Percentiles rank a stretch among this genome's conserved stretches.
Evolutionary conservation across 2,329 filamentous ascomycete genomes (phyloP).

Genomic region (Fusarium newnesense): DNA sequence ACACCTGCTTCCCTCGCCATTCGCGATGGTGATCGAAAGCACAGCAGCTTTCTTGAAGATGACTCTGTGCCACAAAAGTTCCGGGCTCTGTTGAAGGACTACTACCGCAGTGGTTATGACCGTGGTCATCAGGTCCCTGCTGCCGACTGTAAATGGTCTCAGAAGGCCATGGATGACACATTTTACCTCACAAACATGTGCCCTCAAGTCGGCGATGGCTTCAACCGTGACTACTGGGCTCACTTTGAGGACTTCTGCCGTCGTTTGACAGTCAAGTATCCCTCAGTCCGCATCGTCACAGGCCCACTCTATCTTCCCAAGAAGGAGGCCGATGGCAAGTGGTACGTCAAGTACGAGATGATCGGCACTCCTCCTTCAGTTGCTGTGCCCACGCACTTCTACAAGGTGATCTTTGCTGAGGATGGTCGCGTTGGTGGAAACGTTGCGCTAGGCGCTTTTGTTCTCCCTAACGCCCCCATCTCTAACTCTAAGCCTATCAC

Average conservation of each 20-base stretch:
- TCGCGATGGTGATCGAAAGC: slow-evolving; percentile 82
- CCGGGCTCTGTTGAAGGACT: slow-evolving; percentile 90
- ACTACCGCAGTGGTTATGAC: slow-evolving; percentile 94
- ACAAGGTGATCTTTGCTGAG: slow-evolving; percentile 98
- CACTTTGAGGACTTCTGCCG: slow-evolving; percentile 98
- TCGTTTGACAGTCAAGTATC: slow-evolving; percentile 81
- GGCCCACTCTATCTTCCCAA: slow-evolving; percentile 93
- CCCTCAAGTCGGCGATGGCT: slow-evolving; percentile 96
- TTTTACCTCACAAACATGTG: slow-evolving; percentile 97
- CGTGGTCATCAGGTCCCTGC: slow-evolving; percentile 97
- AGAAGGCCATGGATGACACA: slow-evolving; percentile 93
- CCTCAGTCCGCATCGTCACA: slow-evolving; percentile 89
- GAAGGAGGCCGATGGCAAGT: slow-evolving; percentile 84
- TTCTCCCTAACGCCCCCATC: slow-evolving; percentile 91
- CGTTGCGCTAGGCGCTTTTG: slow-evolving; percentile 92
- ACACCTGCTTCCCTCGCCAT: slow-evolving; percentile 83
- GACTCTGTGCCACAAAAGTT: slow-evolving; percentile 82
- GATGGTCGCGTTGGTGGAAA: slow-evolving; percentile 76
- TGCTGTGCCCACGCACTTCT: slow-evolving; percentile 97
- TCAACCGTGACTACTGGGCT: slow-evolving; percentile 99
- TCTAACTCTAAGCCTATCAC: slow-evolving; percentile 85
- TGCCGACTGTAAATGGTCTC: slow-evolving; percentile 95
- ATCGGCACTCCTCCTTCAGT: slow-evolving; percentile 94
- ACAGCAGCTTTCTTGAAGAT: slow-evolving; percentile 88
- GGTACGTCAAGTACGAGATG: slow-evolving; percentile 94